Evolutionary conservation across 176 grass and related monocot species (phyloP).

Genomic region (Phoenix roebelenii): DNA sequence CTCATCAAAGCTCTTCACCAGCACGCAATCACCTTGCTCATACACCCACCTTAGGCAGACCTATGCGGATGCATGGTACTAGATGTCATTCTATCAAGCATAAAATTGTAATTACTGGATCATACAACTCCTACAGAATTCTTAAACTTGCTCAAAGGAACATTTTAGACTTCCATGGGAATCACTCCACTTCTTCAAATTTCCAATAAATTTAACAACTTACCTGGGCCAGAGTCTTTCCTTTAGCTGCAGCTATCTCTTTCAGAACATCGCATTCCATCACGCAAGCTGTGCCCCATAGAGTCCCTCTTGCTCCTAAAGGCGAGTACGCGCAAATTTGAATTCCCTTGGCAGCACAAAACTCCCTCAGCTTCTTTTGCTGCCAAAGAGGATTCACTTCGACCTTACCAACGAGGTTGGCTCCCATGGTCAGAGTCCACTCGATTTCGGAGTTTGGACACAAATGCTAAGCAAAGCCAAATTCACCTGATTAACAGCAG

Average conservation of each 20-base stretch:
- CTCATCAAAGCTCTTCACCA: constrained; percentile 62
- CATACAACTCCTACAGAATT: too few species aligned
- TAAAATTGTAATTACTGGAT: too few species aligned
- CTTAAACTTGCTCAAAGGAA: too few species aligned
- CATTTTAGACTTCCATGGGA: too few species aligned
- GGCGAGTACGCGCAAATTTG: constrained; percentile 67
- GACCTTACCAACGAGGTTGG: constrained; percentile 25
- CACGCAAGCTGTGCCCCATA: constrained; percentile 61
- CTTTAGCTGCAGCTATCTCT: constrained; percentile 42
- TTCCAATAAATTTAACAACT: too few species aligned
- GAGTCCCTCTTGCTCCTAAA: constrained; percentile 48
- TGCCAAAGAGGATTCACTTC: constrained; percentile 75
- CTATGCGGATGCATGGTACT: neutral
- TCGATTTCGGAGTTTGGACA: too few species aligned
- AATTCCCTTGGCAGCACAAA: constrained; percentile 44
- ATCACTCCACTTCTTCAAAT: too few species aligned
- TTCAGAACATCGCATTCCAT: constrained; percentile 37
- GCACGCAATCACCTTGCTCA: constrained; percentile 51
- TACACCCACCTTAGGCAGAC: constrained; percentile 60
- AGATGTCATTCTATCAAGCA: too few species aligned
- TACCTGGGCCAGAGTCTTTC: constrained; percentile 51
- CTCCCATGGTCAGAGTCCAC: too few species aligned
- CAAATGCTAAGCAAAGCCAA: neutral
- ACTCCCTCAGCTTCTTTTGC: constrained; percentile 55
- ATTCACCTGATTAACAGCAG: constrained; percentile 35